Percentiles rank a stretch among this genome's conserved stretches.
Evolutionary conservation across 768 basidiomycete species (phyloP).

Genomic region (Fibroporia radiculosa): DNA sequence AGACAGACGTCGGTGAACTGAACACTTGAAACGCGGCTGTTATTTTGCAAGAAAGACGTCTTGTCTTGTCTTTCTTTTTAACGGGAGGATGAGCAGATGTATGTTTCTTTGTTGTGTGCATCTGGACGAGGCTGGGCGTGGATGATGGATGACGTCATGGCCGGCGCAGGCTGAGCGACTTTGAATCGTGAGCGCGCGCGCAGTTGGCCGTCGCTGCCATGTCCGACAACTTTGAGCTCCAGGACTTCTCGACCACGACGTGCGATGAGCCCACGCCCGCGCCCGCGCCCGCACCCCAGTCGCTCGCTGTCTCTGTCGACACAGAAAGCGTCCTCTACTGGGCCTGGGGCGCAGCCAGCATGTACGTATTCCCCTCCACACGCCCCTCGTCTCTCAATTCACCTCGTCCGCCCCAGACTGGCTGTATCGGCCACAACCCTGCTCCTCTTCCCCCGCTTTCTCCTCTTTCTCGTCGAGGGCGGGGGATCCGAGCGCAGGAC

Average conservation of each 20-base stretch:
- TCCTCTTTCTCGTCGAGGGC: conserved; percentile 59
- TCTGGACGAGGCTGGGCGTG: no score
- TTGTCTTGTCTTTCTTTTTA: no score
- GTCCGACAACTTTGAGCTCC: conserved; percentile 33
- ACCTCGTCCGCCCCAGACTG: conserved; percentile 12
- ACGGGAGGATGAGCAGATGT: no score
- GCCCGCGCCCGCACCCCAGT: no score
- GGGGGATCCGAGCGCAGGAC: conserved; percentile 30
- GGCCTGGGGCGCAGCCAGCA: conserved; percentile 29
- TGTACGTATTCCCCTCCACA: conserved; percentile 21
- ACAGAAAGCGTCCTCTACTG: conserved; percentile 27
- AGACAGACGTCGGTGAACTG: no score
- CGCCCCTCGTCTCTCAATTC: not conserved
- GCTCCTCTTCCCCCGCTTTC: conserved; percentile 50
- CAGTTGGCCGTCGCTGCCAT: conserved; percentile 14
- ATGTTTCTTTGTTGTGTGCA: no score
- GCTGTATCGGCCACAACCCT: conserved; percentile 18
- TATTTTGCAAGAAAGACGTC: no score
- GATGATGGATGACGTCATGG: no score
- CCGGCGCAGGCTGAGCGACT: not conserved
- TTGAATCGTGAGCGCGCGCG: not conserved
- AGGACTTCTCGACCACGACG: conserved; percentile 24
- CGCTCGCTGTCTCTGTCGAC: conserved; percentile 1
- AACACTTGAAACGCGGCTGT: no score
- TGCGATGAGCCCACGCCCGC: no score